These are phyloP conservation scores for Colletotrichum endophyticum DNA, from an alignment of 2,329 filamentous ascomycete genomes.

Conservation along the genomic window DNA sequence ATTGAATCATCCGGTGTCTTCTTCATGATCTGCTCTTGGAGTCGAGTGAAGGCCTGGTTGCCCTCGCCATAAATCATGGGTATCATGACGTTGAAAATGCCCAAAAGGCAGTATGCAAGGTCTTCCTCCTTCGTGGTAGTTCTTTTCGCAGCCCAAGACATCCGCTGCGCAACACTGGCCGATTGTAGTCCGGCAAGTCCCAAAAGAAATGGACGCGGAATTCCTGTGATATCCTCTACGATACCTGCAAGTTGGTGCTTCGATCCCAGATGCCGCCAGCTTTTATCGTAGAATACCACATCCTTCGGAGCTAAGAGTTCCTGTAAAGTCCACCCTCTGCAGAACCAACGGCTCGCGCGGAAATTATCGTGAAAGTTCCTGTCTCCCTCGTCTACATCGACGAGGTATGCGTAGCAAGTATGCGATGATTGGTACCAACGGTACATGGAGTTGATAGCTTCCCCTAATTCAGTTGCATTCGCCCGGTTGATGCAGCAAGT, in stretches of 20 bases:
- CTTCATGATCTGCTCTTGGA: conserved; percentile 23
- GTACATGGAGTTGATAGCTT: conserved; percentile 23
- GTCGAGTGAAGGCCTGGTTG: conserved; percentile 14
- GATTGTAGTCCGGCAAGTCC: background rate
- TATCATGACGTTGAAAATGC: conserved; percentile 23
- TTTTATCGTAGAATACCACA: conserved; percentile 24
- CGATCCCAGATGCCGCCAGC: conserved; percentile 20
- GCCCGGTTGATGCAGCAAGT: conserved; percentile 30
- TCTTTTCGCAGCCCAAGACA: conserved; percentile 24
- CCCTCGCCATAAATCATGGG: conserved; percentile 24
- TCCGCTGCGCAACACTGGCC: conserved; percentile 25
- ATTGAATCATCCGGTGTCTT: conserved; percentile 22
- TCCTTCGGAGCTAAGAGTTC: conserved; percentile 27
- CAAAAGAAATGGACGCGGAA: conserved; percentile 20
- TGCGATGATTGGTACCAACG: conserved; percentile 22
- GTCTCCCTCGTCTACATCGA: conserved; percentile 5
- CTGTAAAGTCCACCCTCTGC: conserved; percentile 26
- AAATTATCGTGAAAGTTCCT: background rate
- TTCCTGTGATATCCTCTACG: conserved; percentile 33
- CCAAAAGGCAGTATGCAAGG: conserved; percentile 24
- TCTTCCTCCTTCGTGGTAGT: conserved; percentile 21
- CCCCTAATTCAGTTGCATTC: conserved; percentile 23
- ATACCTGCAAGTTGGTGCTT: conserved; percentile 13
- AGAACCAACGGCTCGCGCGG: conserved; percentile 24
- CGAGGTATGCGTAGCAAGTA: conserved; percentile 24